phyloP scores from a whole-genome alignment of 371 early-diverging fungal genomes.

The Rhizopus sp. region DNA sequence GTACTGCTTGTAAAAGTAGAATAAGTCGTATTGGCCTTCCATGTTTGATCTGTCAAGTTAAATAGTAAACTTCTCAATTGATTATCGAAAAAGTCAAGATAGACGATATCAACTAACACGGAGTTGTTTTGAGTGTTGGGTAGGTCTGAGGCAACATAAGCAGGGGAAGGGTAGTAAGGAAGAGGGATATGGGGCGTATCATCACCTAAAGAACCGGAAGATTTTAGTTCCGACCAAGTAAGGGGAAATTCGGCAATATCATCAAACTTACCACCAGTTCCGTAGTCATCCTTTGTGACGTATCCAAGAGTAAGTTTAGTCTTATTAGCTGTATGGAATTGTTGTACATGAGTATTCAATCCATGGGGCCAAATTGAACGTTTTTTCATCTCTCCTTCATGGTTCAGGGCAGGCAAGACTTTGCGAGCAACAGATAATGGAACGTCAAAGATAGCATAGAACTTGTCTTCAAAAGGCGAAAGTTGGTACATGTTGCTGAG shows the following conservation, averaged over 20 bases:
- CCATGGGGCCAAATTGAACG: conserved; percentile 47
- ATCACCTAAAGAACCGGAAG: conserved; percentile 20
- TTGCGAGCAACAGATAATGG: conserved; percentile 33
- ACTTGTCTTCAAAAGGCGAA: conserved; percentile 51
- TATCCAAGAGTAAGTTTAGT: conserved; percentile 66
- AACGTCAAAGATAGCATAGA: conserved; percentile 38
- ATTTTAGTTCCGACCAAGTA: not conserved
- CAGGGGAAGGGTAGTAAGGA: conserved; percentile 45
- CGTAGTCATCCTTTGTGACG: conserved; percentile 51
- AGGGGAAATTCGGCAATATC: not conserved
- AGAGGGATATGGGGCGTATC: conserved; percentile 38
- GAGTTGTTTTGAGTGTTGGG: conserved; percentile 23
- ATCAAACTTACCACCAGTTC: conserved; percentile 35
- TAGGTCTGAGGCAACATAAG: conserved; percentile 35
- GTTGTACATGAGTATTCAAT: not conserved
- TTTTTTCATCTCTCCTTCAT: conserved; percentile 55
- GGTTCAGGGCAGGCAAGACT: conserved; percentile 57
- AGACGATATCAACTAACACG: conserved; percentile 32
- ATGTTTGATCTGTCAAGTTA: conserved; percentile 9
- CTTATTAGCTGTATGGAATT: conserved; percentile 12
- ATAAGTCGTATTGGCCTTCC: conserved; percentile 11
- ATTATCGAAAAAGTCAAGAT: conserved; percentile 35
- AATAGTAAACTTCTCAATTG: conserved; percentile 7
- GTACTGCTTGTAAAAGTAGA: conserved; percentile 11
- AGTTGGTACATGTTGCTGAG: conserved; percentile 53